Base-by-base conservation (phyloP, 768 basidiomycete species). In the Mycena galopus region DNA sequence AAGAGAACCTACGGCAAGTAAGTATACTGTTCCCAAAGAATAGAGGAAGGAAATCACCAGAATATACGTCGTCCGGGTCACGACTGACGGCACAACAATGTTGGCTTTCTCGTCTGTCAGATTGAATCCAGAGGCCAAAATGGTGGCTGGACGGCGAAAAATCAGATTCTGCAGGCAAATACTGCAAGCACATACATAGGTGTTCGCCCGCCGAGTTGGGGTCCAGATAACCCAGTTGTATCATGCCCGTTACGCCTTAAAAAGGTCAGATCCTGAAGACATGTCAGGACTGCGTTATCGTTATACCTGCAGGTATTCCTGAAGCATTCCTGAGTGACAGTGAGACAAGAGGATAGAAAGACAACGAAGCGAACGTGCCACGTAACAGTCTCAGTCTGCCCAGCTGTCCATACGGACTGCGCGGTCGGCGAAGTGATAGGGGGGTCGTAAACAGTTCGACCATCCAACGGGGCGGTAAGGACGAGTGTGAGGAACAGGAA, bases 91-190 rank as follows among this genome's bases (percentile, higher is more conserved):
- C 25, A 94, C 90, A 0, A 79, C 85, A 66, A 94, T 76, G 17
- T 83, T 35, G 11, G 88, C 87, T 21, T 79, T 75, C 25, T 92
- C 92, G 21, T 81, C 79, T 19, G 79, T 82, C 58, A 94, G 82
- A 37, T 86, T 84, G 80, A 94, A 88, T 29, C 83, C 81, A 23
- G 84, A 53, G 2, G 90, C 92, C 67, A 94, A 85, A 17, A 92
- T 92, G 37, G 86, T 55, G 0, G 84, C 93, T 94, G 75, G 58
- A 69, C 66, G 27, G 69, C 37, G 42, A 63, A 42, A 32, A 60
- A 64, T 65, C 42, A 32, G 27, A 57, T 7, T 47, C 25, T n/a
- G 65, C 44, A 23, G 12, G 21, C 19, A 30, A 47, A 50, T 35
- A 33, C 27, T 27, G 47, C 17, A 78, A 87, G 11, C 74, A 67